Evolutionary conservation across 768 basidiomycete species (phyloP), one percentile per base, ranked within the genome.

Genomic region (Fistulinella prunicolor): DNA sequence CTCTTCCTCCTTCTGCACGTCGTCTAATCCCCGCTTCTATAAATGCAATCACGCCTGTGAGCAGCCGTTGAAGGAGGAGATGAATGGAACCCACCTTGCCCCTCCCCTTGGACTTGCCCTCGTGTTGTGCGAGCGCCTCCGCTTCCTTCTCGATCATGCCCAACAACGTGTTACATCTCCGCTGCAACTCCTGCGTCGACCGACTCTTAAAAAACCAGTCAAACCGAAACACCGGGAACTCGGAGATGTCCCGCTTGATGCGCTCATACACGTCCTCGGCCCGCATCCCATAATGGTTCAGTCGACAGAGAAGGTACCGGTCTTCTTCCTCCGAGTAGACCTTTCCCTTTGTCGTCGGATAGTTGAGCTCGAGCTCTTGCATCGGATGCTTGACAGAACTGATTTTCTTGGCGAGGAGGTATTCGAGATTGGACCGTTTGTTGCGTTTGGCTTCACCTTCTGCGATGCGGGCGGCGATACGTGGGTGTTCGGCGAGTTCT

Each of bases 151-250:
- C 86, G 52, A 99, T 89, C 82, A 96, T 90, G 9, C 83, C 76
- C 22, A 96, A 60, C 30, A 97, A 64, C 2, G 95, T 96, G 57
- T 86, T 86, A 59, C 93, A 96, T 45, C 95, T 73, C 54, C 95
- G 73, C 60, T 86, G 83, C 47, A 98, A 70, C 69, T 98, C 95
- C 59, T 90, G 85, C 3, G 91, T 84, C 10, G 88, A 90, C 46
- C 95, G 73, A 55, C 90, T 92, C 75, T 95, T 94, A 77, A 94
- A 87, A 73, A 96, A 97, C 95, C 94, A 97, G 62, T 97, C 94
- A 59, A 98, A 98, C 19, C 94, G 77, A 73, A 97, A 99, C 13
- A 94, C 88, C 1, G 95, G 94, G 69, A 94, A 97, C 70, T 98
- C 94, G 14, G 83, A 86, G 54, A 98, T 93, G 67, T 98, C 95